These are phyloP conservation scores for Lathyrus oleraceus DNA, from an alignment of 306 rosid genomes.

Conservation along the genomic window DNA sequence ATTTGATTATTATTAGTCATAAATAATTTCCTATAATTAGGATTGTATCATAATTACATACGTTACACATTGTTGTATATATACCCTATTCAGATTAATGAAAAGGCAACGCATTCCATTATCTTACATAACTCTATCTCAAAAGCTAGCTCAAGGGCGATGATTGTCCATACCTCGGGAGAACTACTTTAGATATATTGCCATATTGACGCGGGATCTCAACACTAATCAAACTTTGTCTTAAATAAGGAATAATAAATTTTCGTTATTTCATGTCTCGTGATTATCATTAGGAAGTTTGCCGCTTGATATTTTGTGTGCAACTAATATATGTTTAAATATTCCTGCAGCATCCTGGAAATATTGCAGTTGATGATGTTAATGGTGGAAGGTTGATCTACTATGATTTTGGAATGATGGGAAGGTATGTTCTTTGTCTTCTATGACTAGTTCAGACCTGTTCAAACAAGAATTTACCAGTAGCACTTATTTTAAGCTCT, in stretches of 20 bases:
- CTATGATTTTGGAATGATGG: constrained; percentile 99
- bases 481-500: constrained; percentile 24
- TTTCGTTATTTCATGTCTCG: constrained; percentile 1
- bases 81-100: too few species aligned
- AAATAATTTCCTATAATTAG: too few species aligned
- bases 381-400: constrained; percentile 99
- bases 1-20: too few species aligned
- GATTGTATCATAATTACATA: too few species aligned
- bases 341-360: constrained; percentile 89
- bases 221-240: neutral
- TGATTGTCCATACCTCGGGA: neutral
- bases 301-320: neutral
- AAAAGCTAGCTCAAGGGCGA: neutral
- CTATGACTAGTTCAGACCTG: constrained; percentile 24
- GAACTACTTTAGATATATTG: neutral
- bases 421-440: constrained; percentile 63
- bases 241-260: constrained; percentile 8
- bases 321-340: constrained; percentile 16
- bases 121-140: neutral
- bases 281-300: constrained; percentile 30
- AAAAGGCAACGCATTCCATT: too few species aligned
- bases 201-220: neutral
- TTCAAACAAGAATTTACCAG: constrained; percentile 5
- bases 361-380: constrained; percentile 96
- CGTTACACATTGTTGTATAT: too few species aligned